Base-by-base conservation (phyloP, 2,329 filamentous ascomycete species). In the Botryotinia convoluta region DNA sequence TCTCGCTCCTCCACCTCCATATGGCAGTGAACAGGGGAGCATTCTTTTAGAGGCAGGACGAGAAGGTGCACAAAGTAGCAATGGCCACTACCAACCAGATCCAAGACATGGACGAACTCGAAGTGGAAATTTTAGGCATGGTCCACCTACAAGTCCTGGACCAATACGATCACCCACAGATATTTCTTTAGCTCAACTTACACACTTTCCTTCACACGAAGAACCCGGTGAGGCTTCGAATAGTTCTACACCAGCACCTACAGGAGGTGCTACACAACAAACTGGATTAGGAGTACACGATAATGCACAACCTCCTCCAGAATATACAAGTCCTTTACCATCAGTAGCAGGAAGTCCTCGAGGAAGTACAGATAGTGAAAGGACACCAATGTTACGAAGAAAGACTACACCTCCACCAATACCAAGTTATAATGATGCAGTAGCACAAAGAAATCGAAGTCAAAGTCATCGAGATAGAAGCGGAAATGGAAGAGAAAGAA, bases 1-100 rank as follows among this genome's bases (percentile, higher is more conserved):
- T 79, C 87, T 99, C 74, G 96, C 96, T 42, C 96, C 96, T 26
- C 96, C 96, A 61, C 96, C 96, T 69, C 96, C 96, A 1, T 99
- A 99, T 81, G 96, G 96, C 65, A 97, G 94, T 75, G 96, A 98
- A 84, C 94, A 97, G 83, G 96, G 96, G 79, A 98, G 95, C 81
- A 98, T 99, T 78, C 86, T 99, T 42, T 88, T 99, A 20, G 96
- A 98, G 81, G 91, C 93, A 9, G 96, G 96, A 65, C 79, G 85
- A 76, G 91, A 91, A 79, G 77, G 77, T 29, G 76, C 77, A 37
- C 74, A 82, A 86, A 90, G 81, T 86, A 87, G 78, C 80, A 83
- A 76, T 79, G 81, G 75, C 77, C 81, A 78, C 22, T 71, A 73
- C 65, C 79, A 57, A 57, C 82, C 85, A 80, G 78, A 83, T 77